Base-by-base conservation (phyloP, 106 monocot genomes). In the Allium sativum region DNA sequence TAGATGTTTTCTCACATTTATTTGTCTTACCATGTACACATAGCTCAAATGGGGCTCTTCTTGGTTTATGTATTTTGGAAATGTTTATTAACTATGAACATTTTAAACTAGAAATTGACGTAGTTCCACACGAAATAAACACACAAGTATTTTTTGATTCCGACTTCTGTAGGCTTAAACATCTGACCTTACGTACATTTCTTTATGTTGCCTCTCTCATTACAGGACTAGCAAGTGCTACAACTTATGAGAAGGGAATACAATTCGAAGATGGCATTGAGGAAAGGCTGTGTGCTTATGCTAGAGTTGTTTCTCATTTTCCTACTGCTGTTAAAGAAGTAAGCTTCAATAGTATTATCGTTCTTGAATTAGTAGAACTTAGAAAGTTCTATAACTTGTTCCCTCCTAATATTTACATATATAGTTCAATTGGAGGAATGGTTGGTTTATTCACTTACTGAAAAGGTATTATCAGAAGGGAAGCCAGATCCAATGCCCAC, bases 391-490 rank as follows among this genome's bases (percentile, higher is more conserved):
- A n/a, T 16, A 3, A 61, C 0, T 9, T 16, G 3, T 21, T 10
- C 1, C 9, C 21, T 46, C 48, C 21, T 12, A 17, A 8, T 55
- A 12, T 43, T 45, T 5, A 57, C 16, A 9, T 12, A 3, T 14
- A 18, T 80, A 95, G 95, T 96, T 96, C 77, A 90, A 90, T 72
- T 96, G 95, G 95, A 90, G 95, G 73, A 96, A 90, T 72, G 90
- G 90, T 18, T 96, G 87, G 90, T 96, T 58, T 96, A 87, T 55
- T 90, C 84, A 7, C 69, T 91, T 13, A 70, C 86, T 1, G 84
- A 91, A 66, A 98, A 98, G 71, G 87, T 91, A 45, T 7, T 85
- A 56, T 75, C 73, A 17, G 74, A 78, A 74, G 90, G 91, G 19
- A 85, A 80, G 61, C 57, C 78, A 31, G 87, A 98, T 70, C 91